Conservation (phyloP, 352 stramenopile species). For the Blastocystis sp. region DNA sequence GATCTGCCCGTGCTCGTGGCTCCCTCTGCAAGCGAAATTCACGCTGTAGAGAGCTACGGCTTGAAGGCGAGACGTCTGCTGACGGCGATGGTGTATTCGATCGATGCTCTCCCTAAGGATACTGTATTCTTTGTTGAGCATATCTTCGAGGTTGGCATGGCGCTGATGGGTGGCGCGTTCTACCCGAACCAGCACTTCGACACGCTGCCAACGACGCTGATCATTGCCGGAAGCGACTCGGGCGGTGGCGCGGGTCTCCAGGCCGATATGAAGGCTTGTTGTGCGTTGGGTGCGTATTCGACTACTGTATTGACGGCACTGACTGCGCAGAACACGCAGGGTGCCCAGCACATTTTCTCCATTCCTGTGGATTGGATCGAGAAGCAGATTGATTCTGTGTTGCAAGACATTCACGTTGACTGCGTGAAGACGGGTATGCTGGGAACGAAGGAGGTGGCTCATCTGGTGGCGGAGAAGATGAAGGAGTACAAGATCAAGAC, state of each 20-base stretch:
- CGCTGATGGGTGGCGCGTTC: slow-evolving; percentile 61
- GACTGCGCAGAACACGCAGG: slow-evolving; percentile 84
- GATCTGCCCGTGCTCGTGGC: slow-evolving; percentile 24
- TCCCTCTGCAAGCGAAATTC: slow-evolving; percentile 53
- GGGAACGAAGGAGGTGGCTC: slow-evolving; percentile 82
- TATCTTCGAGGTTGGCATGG: slow-evolving; percentile 63
- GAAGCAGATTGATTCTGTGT: slow-evolving; percentile 85
- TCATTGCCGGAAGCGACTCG: slow-evolving; percentile 89
- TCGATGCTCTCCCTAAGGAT: slow-evolving; percentile 47
- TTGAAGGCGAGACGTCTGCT: slow-evolving; percentile 55
- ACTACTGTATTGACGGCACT: slow-evolving; percentile 88
- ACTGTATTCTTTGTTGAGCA: slow-evolving; percentile 73
- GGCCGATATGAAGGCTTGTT: slow-evolving; percentile 89
- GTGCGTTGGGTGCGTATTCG: slow-evolving; percentile 82
- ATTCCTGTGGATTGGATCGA: slow-evolving; percentile 81
- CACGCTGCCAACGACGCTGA: slow-evolving; percentile 81
- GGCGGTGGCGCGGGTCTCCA: slow-evolving; percentile 89
- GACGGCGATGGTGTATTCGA: neutral
- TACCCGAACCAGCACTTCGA: slow-evolving; percentile 66
- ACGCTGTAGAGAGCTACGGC: slow-evolving; percentile 56
- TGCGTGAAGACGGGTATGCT: slow-evolving; percentile 92
- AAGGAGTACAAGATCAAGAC: slow-evolving; percentile 76
- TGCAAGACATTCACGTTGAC: slow-evolving; percentile 84
- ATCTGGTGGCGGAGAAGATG: slow-evolving; percentile 81
- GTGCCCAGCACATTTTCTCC: slow-evolving; percentile 81